Percentiles rank a stretch among this genome's conserved stretches.
Evolutionary conservation across 2,329 filamentous ascomycete genomes (phyloP).

Genomic region (Plectosphaerella plurivora): DNA sequence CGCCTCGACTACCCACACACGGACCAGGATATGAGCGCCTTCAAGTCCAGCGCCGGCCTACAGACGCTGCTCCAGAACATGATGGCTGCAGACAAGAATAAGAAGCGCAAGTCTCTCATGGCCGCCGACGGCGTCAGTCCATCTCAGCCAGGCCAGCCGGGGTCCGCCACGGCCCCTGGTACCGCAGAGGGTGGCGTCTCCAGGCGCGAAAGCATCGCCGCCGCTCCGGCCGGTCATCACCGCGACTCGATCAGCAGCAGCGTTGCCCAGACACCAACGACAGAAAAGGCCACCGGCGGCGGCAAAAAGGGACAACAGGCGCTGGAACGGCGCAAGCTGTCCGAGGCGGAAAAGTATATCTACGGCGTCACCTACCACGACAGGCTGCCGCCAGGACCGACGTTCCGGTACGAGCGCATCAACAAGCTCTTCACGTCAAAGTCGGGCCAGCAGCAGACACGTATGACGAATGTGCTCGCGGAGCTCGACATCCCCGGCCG

Average conservation of each 20-base stretch:
- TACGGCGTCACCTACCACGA: conserved; percentile 87
- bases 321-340: conserved; percentile 64
- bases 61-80: conserved; percentile 78
- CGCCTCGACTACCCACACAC: conserved; percentile 76
- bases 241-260: conserved; percentile 24
- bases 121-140: conserved; percentile 52
- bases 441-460: conserved; percentile 68
- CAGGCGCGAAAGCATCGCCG: conserved; percentile 51
- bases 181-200: conserved; percentile 17
- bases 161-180: conserved; percentile 27
- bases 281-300: conserved; percentile 20
- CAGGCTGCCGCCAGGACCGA: conserved; percentile 77
- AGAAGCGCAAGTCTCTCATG: conserved; percentile 76
- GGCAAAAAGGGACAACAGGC: conserved; percentile 46
- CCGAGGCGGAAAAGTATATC: conserved; percentile 67
- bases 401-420: conserved; percentile 82
- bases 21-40: conserved; percentile 67
- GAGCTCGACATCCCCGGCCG: conserved; percentile 68
- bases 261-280: conserved; percentile 21
- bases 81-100: conserved; percentile 77
- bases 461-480: conserved; percentile 67
- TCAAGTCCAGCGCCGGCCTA: conserved; percentile 77
- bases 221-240: conserved; percentile 28
- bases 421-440: conserved; percentile 76
- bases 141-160: conserved; percentile 24